Evolutionary conservation across 2,329 filamentous ascomycete genomes (phyloP).

Genomic region (Epichloe gansuensis): DNA sequence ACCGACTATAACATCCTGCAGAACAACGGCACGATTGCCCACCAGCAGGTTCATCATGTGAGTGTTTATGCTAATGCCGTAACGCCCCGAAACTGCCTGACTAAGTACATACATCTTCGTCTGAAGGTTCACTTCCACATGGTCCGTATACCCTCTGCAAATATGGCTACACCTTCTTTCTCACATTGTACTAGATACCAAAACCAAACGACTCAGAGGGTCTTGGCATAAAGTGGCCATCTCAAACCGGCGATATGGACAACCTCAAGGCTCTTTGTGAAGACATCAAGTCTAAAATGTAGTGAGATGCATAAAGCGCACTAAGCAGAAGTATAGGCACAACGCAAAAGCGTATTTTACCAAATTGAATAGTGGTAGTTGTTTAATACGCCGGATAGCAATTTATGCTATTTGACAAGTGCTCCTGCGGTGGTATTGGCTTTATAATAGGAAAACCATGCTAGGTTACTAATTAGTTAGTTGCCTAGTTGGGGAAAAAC

Average conservation of each 20-base stretch:
- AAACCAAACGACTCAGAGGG: constrained; percentile 82
- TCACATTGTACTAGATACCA: constrained; percentile 54
- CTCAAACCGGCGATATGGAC: constrained; percentile 65
- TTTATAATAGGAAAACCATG: too few relatives aligned
- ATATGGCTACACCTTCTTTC: background rate
- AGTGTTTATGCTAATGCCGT: constrained; percentile 16
- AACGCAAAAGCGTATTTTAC: background rate
- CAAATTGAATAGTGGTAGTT: background rate
- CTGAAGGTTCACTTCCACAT: constrained; percentile 82
- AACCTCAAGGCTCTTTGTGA: constrained; percentile 67
- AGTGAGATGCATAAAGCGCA: constrained; percentile 13
- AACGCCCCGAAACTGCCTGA: too few relatives aligned
- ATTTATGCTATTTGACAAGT: background rate
- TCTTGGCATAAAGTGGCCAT: constrained; percentile 68
- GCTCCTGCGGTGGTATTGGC: too few relatives aligned
- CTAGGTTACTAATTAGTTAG: too few relatives aligned
- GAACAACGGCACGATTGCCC: constrained; percentile 86
- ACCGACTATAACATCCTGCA: constrained; percentile 87
- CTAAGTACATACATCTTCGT: background rate
- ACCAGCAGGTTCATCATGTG: constrained; percentile 89
- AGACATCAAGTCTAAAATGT: constrained; percentile 86
- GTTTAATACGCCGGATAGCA: background rate
- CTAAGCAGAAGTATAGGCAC: background rate
- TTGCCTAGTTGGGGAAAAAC: too few relatives aligned
- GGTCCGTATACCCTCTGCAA: constrained; percentile 35